Percentiles rank a stretch among this genome's conserved stretches.
Evolutionary conservation across 805 yeast genomes (phyloP).

Genomic region (Candida nanaspora): DNA sequence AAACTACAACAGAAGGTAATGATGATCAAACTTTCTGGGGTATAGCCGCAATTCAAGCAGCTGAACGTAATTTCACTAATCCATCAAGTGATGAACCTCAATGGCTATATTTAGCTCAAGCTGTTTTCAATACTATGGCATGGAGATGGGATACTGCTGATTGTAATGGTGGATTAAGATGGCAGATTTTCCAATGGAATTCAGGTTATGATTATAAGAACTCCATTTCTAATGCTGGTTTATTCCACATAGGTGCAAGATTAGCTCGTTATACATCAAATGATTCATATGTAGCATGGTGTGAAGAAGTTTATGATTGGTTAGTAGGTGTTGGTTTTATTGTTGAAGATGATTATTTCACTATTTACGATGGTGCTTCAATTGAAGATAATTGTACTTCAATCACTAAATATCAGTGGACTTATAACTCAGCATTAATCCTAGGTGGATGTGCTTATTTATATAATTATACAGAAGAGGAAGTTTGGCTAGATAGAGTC

Average conservation of each 20-base stretch:
- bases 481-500: slow-evolving; percentile 61
- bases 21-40: slow-evolving; percentile 99
- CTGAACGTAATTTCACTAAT: slow-evolving; percentile 77
- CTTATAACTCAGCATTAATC: slow-evolving; percentile 78
- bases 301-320: slow-evolving; percentile 79
- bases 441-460: slow-evolving; percentile 76
- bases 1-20: slow-evolving; percentile 89
- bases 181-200: slow-evolving; percentile 96
- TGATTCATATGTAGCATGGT: slow-evolving; percentile 65
- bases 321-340: slow-evolving; percentile 46
- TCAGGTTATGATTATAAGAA: slow-evolving; percentile 92
- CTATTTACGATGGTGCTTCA: slow-evolving; percentile 65
- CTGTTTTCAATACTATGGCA: slow-evolving; percentile 87
- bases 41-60: slow-evolving; percentile 84
- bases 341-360: slow-evolving; percentile 33
- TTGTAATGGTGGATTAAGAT: slow-evolving; percentile 88
- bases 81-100: slow-evolving; percentile 55
- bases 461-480: slow-evolving; percentile 63
- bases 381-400: slow-evolving; percentile 53
- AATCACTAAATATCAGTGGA: slow-evolving; percentile 64
- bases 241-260: slow-evolving; percentile 83
- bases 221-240: slow-evolving; percentile 82
- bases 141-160: slow-evolving; percentile 69
- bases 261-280: slow-evolving; percentile 78
- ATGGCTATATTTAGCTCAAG: slow-evolving; percentile 84